A percentile compares a stretch with the other conserved stretches of the same genome.
Conservation (phyloP, 2,329 filamentous ascomycete genomes). For the Bipolaris gigantea region DNA sequence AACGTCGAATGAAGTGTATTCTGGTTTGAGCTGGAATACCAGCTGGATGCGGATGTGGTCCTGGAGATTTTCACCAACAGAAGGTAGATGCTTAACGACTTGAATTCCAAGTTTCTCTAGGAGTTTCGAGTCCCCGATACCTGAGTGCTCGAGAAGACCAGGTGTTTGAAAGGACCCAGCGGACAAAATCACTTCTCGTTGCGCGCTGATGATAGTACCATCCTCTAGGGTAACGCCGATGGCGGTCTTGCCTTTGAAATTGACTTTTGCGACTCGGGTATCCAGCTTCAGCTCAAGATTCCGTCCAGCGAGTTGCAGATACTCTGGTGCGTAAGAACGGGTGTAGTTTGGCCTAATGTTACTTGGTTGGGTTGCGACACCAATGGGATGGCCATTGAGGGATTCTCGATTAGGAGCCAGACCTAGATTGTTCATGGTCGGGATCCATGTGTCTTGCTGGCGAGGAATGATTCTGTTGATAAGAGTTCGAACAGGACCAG, state of each 20-base stretch:
- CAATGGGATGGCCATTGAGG: constrained; percentile 54
- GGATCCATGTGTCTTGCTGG: constrained; percentile 51
- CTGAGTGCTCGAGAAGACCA: constrained; percentile 32
- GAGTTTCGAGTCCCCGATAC: constrained; percentile 23
- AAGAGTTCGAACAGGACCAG: constrained; percentile 38
- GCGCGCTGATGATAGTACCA: constrained; percentile 35
- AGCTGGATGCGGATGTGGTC: constrained; percentile 38
- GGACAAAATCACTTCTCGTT: constrained; percentile 33
- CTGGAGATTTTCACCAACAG: constrained; percentile 38
- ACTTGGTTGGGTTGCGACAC: constrained; percentile 55
- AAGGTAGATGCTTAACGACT: constrained; percentile 22
- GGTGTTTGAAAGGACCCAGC: constrained; percentile 33
- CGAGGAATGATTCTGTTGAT: constrained; percentile 50
- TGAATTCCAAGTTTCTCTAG: constrained; percentile 23
- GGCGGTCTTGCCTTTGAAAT: constrained; percentile 35
- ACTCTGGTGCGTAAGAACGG: constrained; percentile 54
- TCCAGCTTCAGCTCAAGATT: constrained; percentile 50
- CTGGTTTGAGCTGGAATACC: constrained; percentile 28
- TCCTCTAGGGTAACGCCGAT: constrained; percentile 40
- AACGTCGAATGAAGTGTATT: constrained; percentile 29
- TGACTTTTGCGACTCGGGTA: constrained; percentile 46
- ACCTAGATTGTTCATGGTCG: constrained; percentile 52
- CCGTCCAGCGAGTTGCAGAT: constrained; percentile 46
- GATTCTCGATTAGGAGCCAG: constrained; percentile 49
- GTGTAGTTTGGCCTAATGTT: constrained; percentile 53